Base-by-base conservation (phyloP, 768 basidiomycete species). In the Mycena polygramma region DNA sequence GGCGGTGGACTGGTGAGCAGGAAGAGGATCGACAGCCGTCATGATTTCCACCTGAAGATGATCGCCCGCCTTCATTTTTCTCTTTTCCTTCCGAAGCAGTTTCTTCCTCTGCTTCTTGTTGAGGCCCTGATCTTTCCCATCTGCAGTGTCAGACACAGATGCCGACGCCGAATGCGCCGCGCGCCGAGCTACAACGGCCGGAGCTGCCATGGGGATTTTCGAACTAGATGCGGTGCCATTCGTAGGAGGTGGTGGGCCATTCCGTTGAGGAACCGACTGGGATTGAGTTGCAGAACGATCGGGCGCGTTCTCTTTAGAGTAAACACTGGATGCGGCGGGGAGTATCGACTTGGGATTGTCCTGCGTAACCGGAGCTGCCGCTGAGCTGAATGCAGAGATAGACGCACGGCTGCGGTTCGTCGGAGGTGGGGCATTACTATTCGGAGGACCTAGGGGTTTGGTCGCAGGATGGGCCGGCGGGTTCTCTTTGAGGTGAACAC, bases 61-160 rank as follows among this genome's bases (percentile, higher is more conserved):
- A 30, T 30, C 30, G 22, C 17, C 59, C 14, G 66, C 63, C 30
- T 69, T 81, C 35, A 41, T 82, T 81, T 79, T 54, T 77, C 75
- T 43, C 70, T 76, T 2, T 76, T 81, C 69, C 46, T 73, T 41
- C 14, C 73, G 10, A 73, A 80, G 22, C 83, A 81, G 30, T 80
- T 67, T 52, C 80, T 80, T 66, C 75, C 57, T 36, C 30, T 70
- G 63, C 19, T 70, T 70, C 14, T 70, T 70, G 41, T 26, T 70
- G 49, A 70, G 61, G 71, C 63, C 7, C 68, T 30, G 39, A 7
- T 63, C 62, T 35, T 54, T 30, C 13, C 8, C 39, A 35, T 35
- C 43, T 20, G 53, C 9, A 2, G 45, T 22, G 7, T 45, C 58
- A 30, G 30, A 30, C 30, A 6, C 6, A 46, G 39, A 36, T 45